Percentiles rank a stretch among this genome's conserved stretches.
Conservation (phyloP, 2,329 filamentous ascomycete genomes). For the Penicillium sp. region DNA sequence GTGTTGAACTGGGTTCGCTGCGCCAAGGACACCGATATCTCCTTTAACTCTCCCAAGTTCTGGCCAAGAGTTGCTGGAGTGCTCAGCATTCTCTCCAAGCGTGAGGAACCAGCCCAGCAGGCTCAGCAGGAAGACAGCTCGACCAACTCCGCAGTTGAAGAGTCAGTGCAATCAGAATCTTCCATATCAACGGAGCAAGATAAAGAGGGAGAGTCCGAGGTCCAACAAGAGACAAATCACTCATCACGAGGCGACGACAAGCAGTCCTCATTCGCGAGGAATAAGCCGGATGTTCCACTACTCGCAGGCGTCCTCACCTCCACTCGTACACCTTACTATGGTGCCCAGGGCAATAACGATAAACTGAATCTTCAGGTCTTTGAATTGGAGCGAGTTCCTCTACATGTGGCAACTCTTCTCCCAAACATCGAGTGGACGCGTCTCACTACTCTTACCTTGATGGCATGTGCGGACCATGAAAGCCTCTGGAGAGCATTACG, state of each 20-base stretch:
- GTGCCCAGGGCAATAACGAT: slow-evolving; percentile 40
- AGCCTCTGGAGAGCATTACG: slow-evolving; percentile 75
- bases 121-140: slow-evolving; percentile 13
- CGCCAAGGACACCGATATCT: slow-evolving; percentile 22
- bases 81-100: slow-evolving; percentile 38
- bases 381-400: slow-evolving; percentile 74
- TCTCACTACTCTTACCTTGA: slow-evolving; percentile 73
- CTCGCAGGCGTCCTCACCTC: not conserved
- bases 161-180: slow-evolving; percentile 14
- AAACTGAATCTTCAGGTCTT: slow-evolving; percentile 70
- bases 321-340: slow-evolving; percentile 9
- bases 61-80: slow-evolving; percentile 45
- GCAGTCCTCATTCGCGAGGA: not conserved
- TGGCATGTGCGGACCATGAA: slow-evolving; percentile 75
- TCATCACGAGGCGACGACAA: not conserved
- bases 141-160: not conserved
- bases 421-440: slow-evolving; percentile 76
- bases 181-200: not conserved
- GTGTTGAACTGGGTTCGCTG: slow-evolving; percentile 36
- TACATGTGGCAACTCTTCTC: slow-evolving; percentile 74
- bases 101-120: slow-evolving; percentile 11
- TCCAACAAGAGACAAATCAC: not conserved
- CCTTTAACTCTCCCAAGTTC: slow-evolving; percentile 18
- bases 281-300: not conserved
- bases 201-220: not conserved